Evolutionary conservation across 345 rosid genomes (phyloP), one percentile per base, ranked within the genome.

Genomic region (Gossypium arboreum): DNA sequence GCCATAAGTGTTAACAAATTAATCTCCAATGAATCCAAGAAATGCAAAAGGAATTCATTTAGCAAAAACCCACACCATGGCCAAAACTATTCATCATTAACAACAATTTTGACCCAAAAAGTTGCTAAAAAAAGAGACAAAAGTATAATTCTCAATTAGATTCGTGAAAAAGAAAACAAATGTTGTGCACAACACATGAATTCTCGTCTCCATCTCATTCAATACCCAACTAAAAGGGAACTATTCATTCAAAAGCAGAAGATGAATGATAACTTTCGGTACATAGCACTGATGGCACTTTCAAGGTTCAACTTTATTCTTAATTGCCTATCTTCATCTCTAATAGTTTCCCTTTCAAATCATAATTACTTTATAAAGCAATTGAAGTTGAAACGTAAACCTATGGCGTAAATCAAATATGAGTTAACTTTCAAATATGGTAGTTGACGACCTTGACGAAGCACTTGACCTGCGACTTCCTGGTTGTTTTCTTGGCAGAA

Each of bases 21-120:
- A 20, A 20, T 54, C 58, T 54, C 24, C n/a, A 12, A 54, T n/a
- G 9, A 54, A 74, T 84, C n/a, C 58, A 17, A 54, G 58, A 54
- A 54, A 54, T 54, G 58, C 58, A 54, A 54, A 54, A n/a, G 24
- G 59, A 55, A 55, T 55, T 55, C 59, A 22, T 22, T 11, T 22
- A n/a, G 59, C 59, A 55, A 55, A 55, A 54, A 54, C 68, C 3
- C 47, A 61, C 7, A 63, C 34, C 43, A 48, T 34, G 25, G 1
- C 34, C 71, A 45, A 24, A 43, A 29, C 22, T 7, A 55, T 1
- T 18, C 29, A 55, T 41, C 63, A 66, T 44, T 48, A 66, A 10
- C 68, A 63, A 17, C 16, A 34, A 34, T 34, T 43, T 20, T 12
- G 47, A 15, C 18, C 34, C 48, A 57, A 9, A 56, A 2, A 18